These are phyloP conservation scores for Lyophyllum decastes DNA, from an alignment of 768 basidiomycete species.

Conservation along the genomic window DNA sequence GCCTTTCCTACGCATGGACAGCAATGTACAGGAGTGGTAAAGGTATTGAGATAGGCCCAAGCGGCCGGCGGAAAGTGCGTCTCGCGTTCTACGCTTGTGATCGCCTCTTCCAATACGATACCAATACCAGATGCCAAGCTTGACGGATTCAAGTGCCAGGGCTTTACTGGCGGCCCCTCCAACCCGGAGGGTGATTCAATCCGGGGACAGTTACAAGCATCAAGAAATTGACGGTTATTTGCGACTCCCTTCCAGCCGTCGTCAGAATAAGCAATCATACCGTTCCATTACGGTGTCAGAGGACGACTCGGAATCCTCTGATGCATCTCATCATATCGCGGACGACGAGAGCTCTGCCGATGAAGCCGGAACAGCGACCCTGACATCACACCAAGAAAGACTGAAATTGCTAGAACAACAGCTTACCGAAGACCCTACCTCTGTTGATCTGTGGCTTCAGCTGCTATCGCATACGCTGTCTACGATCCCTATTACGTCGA, in stretches of 20 bases:
- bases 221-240: slow-evolving; percentile 71
- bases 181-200: slow-evolving; percentile 45
- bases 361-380: slow-evolving; percentile 29
- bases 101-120: neutral
- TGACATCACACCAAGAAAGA: slow-evolving; percentile 60
- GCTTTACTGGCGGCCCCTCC: slow-evolving; percentile 55
- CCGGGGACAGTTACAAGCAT: slow-evolving; percentile 44
- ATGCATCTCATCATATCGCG: slow-evolving; percentile 11
- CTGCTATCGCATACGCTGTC: slow-evolving; percentile 65
- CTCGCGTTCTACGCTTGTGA: neutral
- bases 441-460: slow-evolving; percentile 59
- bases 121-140: slow-evolving; percentile 39
- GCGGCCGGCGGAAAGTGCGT: slow-evolving; percentile 43
- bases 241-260: slow-evolving; percentile 48
- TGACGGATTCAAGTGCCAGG: slow-evolving; percentile 60
- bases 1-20: slow-evolving; percentile 52
- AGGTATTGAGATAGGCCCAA: slow-evolving; percentile 59
- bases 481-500: slow-evolving; percentile 60
- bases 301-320: slow-evolving; percentile 24
- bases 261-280: slow-evolving; percentile 42
- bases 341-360: slow-evolving; percentile 37
- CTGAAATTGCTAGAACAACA: slow-evolving; percentile 59
- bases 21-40: slow-evolving; percentile 46
- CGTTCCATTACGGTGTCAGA: slow-evolving; percentile 44
- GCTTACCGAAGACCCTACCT: slow-evolving; percentile 51